A percentile compares a stretch with the other conserved stretches of the same genome.
Conservation (phyloP, 2,329 filamentous ascomycete genomes). For the Xylariaceae sp. region DNA sequence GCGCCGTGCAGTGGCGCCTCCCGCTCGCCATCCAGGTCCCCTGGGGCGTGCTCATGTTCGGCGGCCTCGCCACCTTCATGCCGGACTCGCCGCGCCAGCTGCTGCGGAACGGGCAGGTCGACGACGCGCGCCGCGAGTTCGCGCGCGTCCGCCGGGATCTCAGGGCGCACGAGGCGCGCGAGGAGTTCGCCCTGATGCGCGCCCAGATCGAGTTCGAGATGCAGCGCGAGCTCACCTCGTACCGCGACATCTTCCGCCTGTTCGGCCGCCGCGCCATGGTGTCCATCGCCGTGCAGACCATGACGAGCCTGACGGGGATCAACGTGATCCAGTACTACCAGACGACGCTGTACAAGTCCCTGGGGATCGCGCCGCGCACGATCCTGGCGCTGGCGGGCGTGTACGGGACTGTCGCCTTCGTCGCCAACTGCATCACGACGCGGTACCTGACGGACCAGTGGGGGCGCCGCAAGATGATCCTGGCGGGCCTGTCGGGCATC, state of each 20-base stretch:
- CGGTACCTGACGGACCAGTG: slow-evolving; percentile 58
- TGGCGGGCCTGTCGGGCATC: slow-evolving; percentile 54
- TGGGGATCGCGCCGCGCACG: slow-evolving; percentile 52
- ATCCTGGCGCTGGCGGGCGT: slow-evolving; percentile 58
- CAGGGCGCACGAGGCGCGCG: slow-evolving; percentile 44
- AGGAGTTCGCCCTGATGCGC: slow-evolving; percentile 58
- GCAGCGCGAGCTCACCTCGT: slow-evolving; percentile 56
- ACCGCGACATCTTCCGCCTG: slow-evolving; percentile 53
- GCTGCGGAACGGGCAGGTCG: slow-evolving; percentile 51
- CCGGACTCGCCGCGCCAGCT: slow-evolving; percentile 58
- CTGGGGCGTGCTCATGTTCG: slow-evolving; percentile 57
- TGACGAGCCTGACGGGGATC: slow-evolving; percentile 59
- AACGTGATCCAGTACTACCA: slow-evolving; percentile 56
- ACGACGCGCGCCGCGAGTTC: slow-evolving; percentile 52
- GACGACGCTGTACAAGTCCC: slow-evolving; percentile 57
- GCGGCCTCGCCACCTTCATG: slow-evolving; percentile 58
- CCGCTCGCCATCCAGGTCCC: slow-evolving; percentile 59
- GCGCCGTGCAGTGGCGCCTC: slow-evolving; percentile 56
- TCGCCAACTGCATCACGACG: slow-evolving; percentile 53
- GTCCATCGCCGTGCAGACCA: slow-evolving; percentile 59
- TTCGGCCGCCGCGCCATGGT: slow-evolving; percentile 56
- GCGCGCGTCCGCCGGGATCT: slow-evolving; percentile 51
- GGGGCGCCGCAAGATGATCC: slow-evolving; percentile 63
- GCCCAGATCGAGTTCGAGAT: slow-evolving; percentile 60
- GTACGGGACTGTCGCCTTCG: slow-evolving; percentile 56